Evolutionary conservation across 1,284 basidiomycete genomes (phyloP), one percentile per base, ranked within the genome.

Genomic region (Fomitopsis schrenkii): DNA sequence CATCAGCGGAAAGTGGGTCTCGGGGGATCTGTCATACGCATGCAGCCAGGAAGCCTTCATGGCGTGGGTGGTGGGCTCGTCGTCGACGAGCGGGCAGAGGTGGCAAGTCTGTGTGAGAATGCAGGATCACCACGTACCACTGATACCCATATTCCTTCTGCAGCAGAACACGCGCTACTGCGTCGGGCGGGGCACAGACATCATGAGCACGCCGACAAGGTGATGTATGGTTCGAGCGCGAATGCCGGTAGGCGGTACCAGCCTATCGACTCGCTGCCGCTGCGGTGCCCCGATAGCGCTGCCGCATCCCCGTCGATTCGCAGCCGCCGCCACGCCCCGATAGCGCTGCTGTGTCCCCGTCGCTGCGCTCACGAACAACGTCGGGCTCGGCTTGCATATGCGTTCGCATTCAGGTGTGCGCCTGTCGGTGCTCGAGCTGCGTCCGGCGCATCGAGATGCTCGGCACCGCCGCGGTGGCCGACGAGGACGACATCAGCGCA

Each of bases 21-120:
- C 19, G 36, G 22, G 42, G 56, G 46, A 33, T 52, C 17, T 19
- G 28, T 14, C 50, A 53, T 19, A 71, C 86, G 68, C 68, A 91
- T n/a, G n/a, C n/a, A n/a, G n/a, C n/a, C n/a, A n/a, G n/a, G n/a
- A n/a, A n/a, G n/a, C n/a, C n/a, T n/a, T n/a, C n/a, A n/a, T n/a
- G n/a, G n/a, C n/a, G n/a, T n/a, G n/a, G n/a, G n/a, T n/a, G n/a
- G n/a, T n/a, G n/a, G n/a, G n/a, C n/a, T n/a, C n/a, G n/a, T n/a
- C n/a, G n/a, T n/a, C n/a, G n/a, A n/a, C n/a, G n/a, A n/a, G n/a
- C n/a, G n/a, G n/a, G n/a, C n/a, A n/a, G n/a, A n/a, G n/a, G n/a
- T n/a, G n/a, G n/a, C n/a, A n/a, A n/a, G n/a, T n/a, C n/a, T n/a
- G n/a, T n/a, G n/a, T n/a, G n/a, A n/a, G n/a, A n/a, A n/a, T n/a